These are phyloP conservation scores for Colletotrichum spaethianum DNA, from an alignment of 2,329 filamentous ascomycete genomes.

Conservation along the genomic window DNA sequence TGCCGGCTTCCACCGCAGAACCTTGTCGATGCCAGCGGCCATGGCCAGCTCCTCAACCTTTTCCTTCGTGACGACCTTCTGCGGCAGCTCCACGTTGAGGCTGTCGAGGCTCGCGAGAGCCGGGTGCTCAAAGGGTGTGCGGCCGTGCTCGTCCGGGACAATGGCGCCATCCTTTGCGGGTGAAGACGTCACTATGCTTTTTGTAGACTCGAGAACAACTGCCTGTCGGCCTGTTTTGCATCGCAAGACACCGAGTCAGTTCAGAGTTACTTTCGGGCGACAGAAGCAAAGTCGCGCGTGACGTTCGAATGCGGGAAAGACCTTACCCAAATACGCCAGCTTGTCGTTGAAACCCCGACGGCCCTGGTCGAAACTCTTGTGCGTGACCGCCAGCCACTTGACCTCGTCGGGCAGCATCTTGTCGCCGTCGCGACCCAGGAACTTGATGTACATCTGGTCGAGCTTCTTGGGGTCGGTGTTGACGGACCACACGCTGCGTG, in stretches of 20 bases:
- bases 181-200: constrained; percentile 72
- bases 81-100: constrained; percentile 73
- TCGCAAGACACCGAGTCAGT: constrained; percentile 30
- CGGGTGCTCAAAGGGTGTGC: constrained; percentile 78
- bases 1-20: constrained; percentile 91
- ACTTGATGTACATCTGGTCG: constrained; percentile 81
- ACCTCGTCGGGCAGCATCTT: constrained; percentile 87
- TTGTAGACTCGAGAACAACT: constrained; percentile 46
- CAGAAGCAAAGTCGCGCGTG: constrained; percentile 1
- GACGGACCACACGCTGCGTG: constrained; percentile 72
- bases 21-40: constrained; percentile 78
- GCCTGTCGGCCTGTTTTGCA: constrained; percentile 47
- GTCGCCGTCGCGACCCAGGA: constrained; percentile 82
- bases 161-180: constrained; percentile 46
- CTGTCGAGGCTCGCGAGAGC: constrained; percentile 82
- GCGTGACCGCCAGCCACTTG: constrained; percentile 97
- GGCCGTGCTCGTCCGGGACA: constrained; percentile 64
- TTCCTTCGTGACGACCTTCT: constrained; percentile 72
- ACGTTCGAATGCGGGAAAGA: constrained; percentile 10
- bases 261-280: neutral
- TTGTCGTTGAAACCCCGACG: constrained; percentile 94
- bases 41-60: constrained; percentile 78
- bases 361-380: constrained; percentile 98
- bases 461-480: constrained; percentile 83
- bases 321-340: constrained; percentile 86